Evolutionary conservation across 2,329 filamentous ascomycete species (phyloP).

Genomic region (Cordyceps sp.): DNA sequence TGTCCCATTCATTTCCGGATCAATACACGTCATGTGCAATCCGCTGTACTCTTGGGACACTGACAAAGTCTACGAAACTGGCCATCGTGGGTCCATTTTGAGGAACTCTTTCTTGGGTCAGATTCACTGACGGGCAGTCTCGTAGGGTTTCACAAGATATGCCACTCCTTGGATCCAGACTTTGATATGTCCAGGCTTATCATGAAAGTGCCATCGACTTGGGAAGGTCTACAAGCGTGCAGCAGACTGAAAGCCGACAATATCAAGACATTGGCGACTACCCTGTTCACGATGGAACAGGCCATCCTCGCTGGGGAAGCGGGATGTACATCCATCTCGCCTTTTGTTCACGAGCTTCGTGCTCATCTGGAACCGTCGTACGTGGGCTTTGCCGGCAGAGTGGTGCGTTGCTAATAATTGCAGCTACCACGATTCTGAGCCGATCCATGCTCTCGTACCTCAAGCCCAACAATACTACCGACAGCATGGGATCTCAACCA

Average conservation of each 20-base stretch:
- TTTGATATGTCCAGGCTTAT: constrained; percentile 1
- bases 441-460: neutral
- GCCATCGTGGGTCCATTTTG: neutral
- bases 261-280: constrained; percentile 1
- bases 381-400: neutral
- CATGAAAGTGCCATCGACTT: constrained; percentile 1
- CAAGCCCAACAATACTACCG: neutral
- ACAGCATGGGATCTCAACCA: neutral
- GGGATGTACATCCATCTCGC: neutral
- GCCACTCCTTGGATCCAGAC: neutral
- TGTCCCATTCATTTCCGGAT: neutral
- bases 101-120: too few relatives aligned
- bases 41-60: constrained; percentile 1
- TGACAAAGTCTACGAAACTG: neutral
- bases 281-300: constrained; percentile 1
- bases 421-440: constrained; percentile 1
- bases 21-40: constrained; percentile 1
- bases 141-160: neutral
- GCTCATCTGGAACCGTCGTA: neutral
- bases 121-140: too few relatives aligned
- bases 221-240: constrained; percentile 1
- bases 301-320: neutral
- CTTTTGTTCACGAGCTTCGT: constrained; percentile 1
- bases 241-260: neutral
- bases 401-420: neutral